Base-by-base conservation (phyloP, 805 yeast species). In the Metschnikowia aberdeeniae region DNA sequence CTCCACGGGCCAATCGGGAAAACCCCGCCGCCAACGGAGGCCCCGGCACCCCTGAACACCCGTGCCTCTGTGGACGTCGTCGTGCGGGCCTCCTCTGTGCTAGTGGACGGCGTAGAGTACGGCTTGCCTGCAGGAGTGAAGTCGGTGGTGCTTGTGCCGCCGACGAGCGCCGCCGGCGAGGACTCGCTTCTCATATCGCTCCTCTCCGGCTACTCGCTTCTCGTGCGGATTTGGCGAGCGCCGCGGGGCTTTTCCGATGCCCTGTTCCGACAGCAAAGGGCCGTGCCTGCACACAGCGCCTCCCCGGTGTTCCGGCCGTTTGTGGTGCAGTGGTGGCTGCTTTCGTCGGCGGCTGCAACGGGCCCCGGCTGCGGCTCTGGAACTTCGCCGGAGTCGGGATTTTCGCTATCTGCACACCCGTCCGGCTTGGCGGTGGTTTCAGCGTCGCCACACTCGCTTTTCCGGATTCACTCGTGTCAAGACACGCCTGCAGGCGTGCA, bases 251-350 rank as follows among this genome's bases (percentile, higher is more conserved):
- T 56, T 37, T 50, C 53, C 14, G 72, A 66, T 35, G 53, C 61
- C 3, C 47, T 43, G 43, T 43, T 44, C 19, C 53, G 53, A 34
- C 42, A 43, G 10, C 31, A 36, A 22, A 22, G 8, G 8, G 26
- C 26, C 8, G 26, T 22, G 6, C 3, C 37, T n/a, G 44, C 28
- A n/a, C 7, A 56, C 52, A 17, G 40, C 52, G 2, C 48, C 49
- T 3, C 40, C 38, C 57, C 57, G 27, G 55, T 67, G 5, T 63
- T 55, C 49, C 64, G 63, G 33, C 80, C 80, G 1, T 72, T 67
- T 48, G 70, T 72, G 8, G 76, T 75, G 0, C 80, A 76, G 50
- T 75, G 78, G 79, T 76, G 80, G 80, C 67, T 62, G 17, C 49
- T 45, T 49, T 57, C 29, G 56, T 44, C 6, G 32, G 30, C 38